Percentiles rank a stretch among this genome's conserved stretches.
Evolutionary conservation across 495 filamentous ascomycete genomes (phyloP).

Genomic region (Hypomontagnella monticulosa): DNA sequence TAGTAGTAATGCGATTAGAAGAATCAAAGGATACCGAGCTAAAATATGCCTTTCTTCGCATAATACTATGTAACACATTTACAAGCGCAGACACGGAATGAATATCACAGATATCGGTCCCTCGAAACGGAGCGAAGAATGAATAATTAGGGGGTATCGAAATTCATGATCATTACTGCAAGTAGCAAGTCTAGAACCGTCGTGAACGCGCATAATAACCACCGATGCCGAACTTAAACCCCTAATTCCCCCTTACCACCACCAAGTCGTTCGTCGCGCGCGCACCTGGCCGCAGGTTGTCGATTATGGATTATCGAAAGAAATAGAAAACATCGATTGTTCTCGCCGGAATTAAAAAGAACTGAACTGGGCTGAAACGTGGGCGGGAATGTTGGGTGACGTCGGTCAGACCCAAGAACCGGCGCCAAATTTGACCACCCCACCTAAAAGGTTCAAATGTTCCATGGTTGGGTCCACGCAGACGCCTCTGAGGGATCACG

Average conservation of each 20-base stretch:
- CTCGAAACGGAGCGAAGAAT: background rate
- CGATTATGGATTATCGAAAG: slow-evolving; percentile 11
- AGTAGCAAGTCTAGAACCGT: slow-evolving; percentile 27
- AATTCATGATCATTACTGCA: slow-evolving; percentile 39
- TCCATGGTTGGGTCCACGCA: slow-evolving; percentile 33
- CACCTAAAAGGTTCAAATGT: slow-evolving; percentile 5
- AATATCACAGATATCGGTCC: too few relatives aligned
- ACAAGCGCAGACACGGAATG: too few relatives aligned
- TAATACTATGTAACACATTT: too few relatives aligned
- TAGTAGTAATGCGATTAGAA: too few relatives aligned
- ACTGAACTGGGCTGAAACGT: slow-evolving; percentile 12
- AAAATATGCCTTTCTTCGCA: too few relatives aligned
- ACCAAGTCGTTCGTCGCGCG: slow-evolving; percentile 1
- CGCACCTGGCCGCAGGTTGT: background rate
- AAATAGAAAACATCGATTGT: slow-evolving; percentile 1
- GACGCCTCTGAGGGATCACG: slow-evolving; percentile 29
- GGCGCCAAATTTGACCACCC: slow-evolving; percentile 10
- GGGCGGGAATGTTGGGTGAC: slow-evolving; percentile 27
- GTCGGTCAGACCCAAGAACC: slow-evolving; percentile 27
- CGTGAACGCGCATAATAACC: slow-evolving; percentile 22
- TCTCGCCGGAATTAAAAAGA: slow-evolving; percentile 15
- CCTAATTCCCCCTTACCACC: background rate
- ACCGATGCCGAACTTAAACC: slow-evolving; percentile 22
- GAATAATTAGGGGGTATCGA: slow-evolving; percentile 36
- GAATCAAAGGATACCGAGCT: too few relatives aligned